A percentile compares a stretch with the other conserved stretches of the same genome.
Evolutionary conservation across 192 early-diverging fungal species (phyloP).

Genomic region (Coemansia sp.): DNA sequence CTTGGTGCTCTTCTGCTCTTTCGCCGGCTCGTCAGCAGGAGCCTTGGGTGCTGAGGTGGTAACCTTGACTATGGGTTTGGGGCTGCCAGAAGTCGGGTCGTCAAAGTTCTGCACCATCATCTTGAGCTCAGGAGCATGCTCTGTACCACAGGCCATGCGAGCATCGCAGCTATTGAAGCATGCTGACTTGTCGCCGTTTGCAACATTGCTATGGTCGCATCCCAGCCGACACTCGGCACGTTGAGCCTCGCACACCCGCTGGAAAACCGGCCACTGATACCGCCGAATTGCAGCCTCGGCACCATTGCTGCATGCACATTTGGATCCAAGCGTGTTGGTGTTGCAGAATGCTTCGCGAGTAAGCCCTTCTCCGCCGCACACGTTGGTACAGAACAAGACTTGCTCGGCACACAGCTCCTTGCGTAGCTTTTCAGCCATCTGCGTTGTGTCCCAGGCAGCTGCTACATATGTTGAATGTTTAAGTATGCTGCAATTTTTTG

Average conservation of each 20-base stretch:
- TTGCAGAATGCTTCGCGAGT: conserved; percentile 54
- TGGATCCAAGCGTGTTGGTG: conserved; percentile 45
- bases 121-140: conserved; percentile 42
- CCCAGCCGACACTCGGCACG: conserved; percentile 38
- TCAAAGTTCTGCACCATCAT: conserved; percentile 51
- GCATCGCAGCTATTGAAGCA: conserved; percentile 53
- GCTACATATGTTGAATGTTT: conserved; percentile 17
- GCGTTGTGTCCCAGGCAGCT: conserved; percentile 39
- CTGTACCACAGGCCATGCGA: conserved; percentile 34
- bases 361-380: conserved; percentile 45
- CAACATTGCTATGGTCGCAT: conserved; percentile 38
- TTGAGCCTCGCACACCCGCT: conserved; percentile 52
- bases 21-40: neutral
- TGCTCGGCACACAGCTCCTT: conserved; percentile 54
- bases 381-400: conserved; percentile 51
- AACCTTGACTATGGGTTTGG: conserved; percentile 27
- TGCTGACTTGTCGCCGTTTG: conserved; percentile 18
- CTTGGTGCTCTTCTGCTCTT: conserved; percentile 20
- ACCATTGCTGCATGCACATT: conserved; percentile 48
- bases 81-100: conserved; percentile 36
- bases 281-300: conserved; percentile 48
- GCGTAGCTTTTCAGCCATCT: conserved; percentile 52
- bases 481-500: neutral
- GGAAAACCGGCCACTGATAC: conserved; percentile 54
- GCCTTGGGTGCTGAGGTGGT: neutral